Conservation (phyloP, 202 grass and related monocot genomes). For the Eragrostis tef region DNA sequence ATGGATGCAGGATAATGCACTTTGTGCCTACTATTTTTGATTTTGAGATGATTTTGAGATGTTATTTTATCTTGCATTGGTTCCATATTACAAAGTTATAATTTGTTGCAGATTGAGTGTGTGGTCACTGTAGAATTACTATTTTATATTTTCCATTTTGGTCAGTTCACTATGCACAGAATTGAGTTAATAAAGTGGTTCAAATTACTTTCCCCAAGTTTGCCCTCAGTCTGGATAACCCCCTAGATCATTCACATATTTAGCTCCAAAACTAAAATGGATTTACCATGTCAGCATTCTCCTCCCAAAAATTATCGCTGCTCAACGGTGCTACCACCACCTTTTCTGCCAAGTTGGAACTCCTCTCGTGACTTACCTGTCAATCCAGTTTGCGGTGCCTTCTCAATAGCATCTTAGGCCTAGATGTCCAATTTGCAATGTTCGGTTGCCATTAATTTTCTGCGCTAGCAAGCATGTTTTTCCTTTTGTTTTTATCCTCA, state of each 20-base stretch:
- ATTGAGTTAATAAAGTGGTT: not conserved
- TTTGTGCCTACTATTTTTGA: no score
- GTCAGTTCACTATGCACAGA: not conserved
- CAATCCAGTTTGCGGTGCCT: no score
- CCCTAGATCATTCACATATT: no score
- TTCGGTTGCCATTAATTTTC: not conserved
- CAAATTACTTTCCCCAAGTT: not conserved
- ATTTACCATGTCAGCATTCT: no score
- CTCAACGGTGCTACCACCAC: no score
- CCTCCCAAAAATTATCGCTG: no score
- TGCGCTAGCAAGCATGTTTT: not conserved
- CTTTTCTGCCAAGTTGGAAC: no score
- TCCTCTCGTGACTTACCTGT: no score
- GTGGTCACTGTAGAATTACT: not conserved
- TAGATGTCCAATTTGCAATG: no score
- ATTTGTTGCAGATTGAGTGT: not conserved
- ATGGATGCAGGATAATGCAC: not conserved
- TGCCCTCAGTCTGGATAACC: not conserved
- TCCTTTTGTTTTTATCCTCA: no score
- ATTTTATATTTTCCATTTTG: not conserved
- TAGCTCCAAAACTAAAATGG: no score
- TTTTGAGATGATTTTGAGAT: not conserved
- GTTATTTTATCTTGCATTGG: not conserved
- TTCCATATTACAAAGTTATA: not conserved
- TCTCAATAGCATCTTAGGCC: no score